phyloP scores from a whole-genome alignment of 192 early-diverging fungal genomes.

The Lobosporangium transversale region DNA sequence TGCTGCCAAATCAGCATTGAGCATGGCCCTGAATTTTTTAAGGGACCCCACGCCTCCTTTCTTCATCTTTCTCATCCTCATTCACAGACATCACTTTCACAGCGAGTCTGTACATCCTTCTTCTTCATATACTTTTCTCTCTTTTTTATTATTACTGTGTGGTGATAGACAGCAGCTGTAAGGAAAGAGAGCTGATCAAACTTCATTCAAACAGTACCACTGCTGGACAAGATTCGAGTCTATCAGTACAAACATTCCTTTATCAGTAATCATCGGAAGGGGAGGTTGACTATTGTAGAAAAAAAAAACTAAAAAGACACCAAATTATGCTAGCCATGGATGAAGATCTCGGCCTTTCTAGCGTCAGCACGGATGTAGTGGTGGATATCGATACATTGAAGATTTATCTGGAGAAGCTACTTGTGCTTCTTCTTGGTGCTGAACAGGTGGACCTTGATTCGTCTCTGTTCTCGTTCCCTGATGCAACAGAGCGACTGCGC shows the following conservation, averaged over 20 bases:
- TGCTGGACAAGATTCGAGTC: too few relatives aligned
- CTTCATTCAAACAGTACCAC: too few relatives aligned
- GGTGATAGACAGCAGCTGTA: background rate
- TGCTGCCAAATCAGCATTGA: too few relatives aligned
- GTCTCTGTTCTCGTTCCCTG: constrained; percentile 71
- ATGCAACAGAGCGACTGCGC: constrained; percentile 75
- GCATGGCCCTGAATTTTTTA: background rate
- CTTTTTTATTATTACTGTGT: background rate
- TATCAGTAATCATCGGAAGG: too few relatives aligned
- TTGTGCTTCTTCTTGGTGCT: constrained; percentile 78
- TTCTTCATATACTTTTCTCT: background rate
- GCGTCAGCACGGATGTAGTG: constrained; percentile 30
- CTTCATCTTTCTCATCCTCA: background rate
- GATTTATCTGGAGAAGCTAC: constrained; percentile 72
- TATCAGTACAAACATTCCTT: too few relatives aligned
- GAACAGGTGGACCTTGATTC: constrained; percentile 67
- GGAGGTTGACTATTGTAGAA: too few relatives aligned
- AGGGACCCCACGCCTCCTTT: background rate
- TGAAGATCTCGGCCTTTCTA: constrained; percentile 41
- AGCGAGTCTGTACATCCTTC: background rate
- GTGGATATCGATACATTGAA: constrained; percentile 46
- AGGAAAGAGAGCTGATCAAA: background rate
- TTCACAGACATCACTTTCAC: background rate
- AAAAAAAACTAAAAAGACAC: background rate
- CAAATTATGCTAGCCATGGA: constrained; percentile 40